Evolutionary conservation across 2,329 filamentous ascomycete genomes (phyloP).

Genomic region (Tolypocladium capitatum): DNA sequence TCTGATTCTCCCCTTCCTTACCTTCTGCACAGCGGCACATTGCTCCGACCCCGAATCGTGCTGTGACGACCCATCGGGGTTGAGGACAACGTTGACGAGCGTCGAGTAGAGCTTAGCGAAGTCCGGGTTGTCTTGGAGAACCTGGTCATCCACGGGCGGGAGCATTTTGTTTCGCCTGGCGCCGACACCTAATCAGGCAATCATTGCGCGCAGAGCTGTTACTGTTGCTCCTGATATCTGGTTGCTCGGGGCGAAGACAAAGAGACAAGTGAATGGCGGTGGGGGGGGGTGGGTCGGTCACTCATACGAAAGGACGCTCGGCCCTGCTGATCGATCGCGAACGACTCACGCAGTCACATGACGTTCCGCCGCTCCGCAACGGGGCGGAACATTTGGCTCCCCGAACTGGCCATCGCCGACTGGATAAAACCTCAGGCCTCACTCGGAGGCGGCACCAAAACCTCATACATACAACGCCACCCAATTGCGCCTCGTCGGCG

Average conservation of each 20-base stretch:
- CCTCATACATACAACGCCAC: neutral
- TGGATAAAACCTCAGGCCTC: neutral
- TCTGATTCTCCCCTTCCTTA: slow-evolving; percentile 13
- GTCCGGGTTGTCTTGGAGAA: slow-evolving; percentile 43
- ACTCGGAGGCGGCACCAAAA: neutral
- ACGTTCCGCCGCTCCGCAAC: slow-evolving; percentile 10
- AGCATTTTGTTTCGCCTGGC: slow-evolving; percentile 28
- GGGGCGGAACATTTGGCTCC: slow-evolving; percentile 5
- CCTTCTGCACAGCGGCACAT: slow-evolving; percentile 34
- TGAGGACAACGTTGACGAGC: slow-evolving; percentile 39
- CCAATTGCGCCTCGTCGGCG: neutral
- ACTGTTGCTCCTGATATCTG: neutral
- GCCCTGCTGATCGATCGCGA: too few relatives aligned
- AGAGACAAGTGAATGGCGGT: too few relatives aligned
- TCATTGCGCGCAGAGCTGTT: neutral
- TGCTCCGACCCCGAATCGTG: slow-evolving; percentile 35
- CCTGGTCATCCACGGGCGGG: slow-evolving; percentile 40
- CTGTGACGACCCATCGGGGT: slow-evolving; percentile 44
- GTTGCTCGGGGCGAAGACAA: too few relatives aligned
- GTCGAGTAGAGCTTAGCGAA: slow-evolving; percentile 46
- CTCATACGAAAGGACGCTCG: too few relatives aligned
- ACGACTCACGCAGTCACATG: slow-evolving; percentile 21
- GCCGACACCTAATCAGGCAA: neutral
- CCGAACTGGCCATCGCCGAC: neutral
- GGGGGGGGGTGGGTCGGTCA: too few relatives aligned